Evolutionary conservation across 768 basidiomycete genomes (phyloP).

Genomic region (Boletus rubescentipes): DNA sequence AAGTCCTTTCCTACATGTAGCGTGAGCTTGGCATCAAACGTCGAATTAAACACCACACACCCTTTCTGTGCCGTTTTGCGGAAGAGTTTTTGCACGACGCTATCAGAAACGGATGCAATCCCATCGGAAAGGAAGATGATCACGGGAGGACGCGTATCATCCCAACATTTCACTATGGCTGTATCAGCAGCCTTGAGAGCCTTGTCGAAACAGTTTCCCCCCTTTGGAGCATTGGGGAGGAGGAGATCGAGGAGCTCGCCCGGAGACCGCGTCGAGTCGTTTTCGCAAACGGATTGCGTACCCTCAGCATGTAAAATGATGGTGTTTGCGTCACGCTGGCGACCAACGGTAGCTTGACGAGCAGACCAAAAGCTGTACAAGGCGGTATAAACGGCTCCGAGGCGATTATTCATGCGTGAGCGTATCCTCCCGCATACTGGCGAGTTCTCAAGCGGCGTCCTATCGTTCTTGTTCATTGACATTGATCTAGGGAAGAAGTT

Average conservation of each 20-base stretch:
- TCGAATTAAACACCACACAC: slow-evolving; percentile 25
- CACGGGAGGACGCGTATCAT: slow-evolving; percentile 44
- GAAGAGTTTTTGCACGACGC: slow-evolving; percentile 37
- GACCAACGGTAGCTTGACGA: slow-evolving; percentile 37
- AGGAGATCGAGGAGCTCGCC: slow-evolving; percentile 43
- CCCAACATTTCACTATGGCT: slow-evolving; percentile 45
- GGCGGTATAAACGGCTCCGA: slow-evolving; percentile 57
- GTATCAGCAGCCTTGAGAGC: slow-evolving; percentile 41
- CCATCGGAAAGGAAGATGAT: slow-evolving; percentile 61
- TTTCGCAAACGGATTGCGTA: slow-evolving; percentile 30
- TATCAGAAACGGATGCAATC: slow-evolving; percentile 38
- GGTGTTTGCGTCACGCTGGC: slow-evolving; percentile 52
- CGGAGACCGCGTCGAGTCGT: slow-evolving; percentile 46
- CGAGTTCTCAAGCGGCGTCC: slow-evolving; percentile 38
- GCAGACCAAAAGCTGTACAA: slow-evolving; percentile 55
- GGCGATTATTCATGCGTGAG: slow-evolving; percentile 42
- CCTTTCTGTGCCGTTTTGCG: slow-evolving; percentile 38
- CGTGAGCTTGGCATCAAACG: neutral
- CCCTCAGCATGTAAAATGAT: slow-evolving; percentile 45
- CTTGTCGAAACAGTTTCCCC: slow-evolving; percentile 43
- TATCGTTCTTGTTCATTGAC: slow-evolving; percentile 47
- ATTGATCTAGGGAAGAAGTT: slow-evolving; percentile 37
- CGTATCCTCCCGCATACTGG: slow-evolving; percentile 35
- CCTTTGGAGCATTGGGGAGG: slow-evolving; percentile 32
- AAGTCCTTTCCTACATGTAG: slow-evolving; percentile 43